Conservation (phyloP, 495 filamentous ascomycete genomes). For the Letharia lupina region DNA sequence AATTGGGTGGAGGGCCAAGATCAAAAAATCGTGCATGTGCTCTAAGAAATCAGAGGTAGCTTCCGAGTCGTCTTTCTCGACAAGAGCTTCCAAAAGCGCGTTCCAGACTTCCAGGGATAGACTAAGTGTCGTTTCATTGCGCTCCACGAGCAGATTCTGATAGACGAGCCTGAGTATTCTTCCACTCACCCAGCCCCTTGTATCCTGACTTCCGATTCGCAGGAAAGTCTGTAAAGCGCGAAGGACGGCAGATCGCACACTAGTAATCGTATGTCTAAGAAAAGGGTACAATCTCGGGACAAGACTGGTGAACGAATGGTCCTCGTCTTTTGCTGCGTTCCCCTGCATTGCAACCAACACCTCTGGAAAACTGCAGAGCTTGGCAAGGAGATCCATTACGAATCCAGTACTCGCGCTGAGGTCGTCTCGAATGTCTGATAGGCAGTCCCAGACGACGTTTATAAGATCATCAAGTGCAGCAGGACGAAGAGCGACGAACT, state of each 20-base stretch:
- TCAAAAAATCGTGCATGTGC: constrained; percentile 67
- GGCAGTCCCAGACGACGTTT: constrained; percentile 92
- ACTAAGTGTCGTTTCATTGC: constrained; percentile 67
- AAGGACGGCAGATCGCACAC: constrained; percentile 84
- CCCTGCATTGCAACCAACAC: constrained; percentile 89
- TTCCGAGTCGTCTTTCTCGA: constrained; percentile 42
- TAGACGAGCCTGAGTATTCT: constrained; percentile 81
- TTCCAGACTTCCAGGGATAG: constrained; percentile 83
- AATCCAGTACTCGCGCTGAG: constrained; percentile 93
- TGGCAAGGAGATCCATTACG: constrained; percentile 95
- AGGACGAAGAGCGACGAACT: constrained; percentile 79
- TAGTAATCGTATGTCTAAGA: constrained; percentile 92
- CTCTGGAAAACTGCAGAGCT: constrained; percentile 86
- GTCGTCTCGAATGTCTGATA: constrained; percentile 91
- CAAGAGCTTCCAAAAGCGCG: constrained; percentile 61
- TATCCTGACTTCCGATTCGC: constrained; percentile 70
- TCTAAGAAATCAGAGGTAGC: constrained; percentile 59
- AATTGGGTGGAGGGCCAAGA: constrained; percentile 77
- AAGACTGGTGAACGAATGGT: constrained; percentile 81
- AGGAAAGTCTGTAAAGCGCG: constrained; percentile 89
- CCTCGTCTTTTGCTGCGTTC: constrained; percentile 72
- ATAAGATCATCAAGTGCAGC: constrained; percentile 69
- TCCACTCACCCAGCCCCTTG: constrained; percentile 86
- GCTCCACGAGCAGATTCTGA: constrained; percentile 91
- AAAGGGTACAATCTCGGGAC: constrained; percentile 95